Conservation (phyloP, 306 rosid species). For the Nissolia schottii region DNA sequence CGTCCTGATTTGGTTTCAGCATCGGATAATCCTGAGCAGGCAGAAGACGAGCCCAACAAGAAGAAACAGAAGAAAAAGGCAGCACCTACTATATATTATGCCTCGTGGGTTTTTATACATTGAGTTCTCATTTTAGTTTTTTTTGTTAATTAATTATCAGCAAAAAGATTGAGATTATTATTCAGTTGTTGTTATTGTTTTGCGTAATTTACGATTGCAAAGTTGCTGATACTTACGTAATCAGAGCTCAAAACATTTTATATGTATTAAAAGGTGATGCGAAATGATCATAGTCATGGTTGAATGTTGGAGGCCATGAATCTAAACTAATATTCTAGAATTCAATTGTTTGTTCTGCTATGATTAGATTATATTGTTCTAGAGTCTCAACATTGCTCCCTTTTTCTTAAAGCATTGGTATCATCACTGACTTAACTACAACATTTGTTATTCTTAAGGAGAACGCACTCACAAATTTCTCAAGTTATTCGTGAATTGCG, state of each 20-base stretch:
- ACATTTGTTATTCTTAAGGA: conserved; percentile 44
- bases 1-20: conserved; percentile 18
- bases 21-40: conserved; percentile 36
- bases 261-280: neutral
- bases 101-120: conserved; percentile 58
- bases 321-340: neutral
- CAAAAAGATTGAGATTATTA: neutral
- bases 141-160: neutral
- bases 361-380: neutral
- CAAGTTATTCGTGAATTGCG: conserved; percentile 80
- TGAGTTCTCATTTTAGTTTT: neutral
- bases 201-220: neutral
- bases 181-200: neutral
- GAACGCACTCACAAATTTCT: conserved; percentile 94
- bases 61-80: conserved; percentile 60
- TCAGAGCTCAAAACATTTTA: neutral
- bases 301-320: neutral
- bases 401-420: neutral
- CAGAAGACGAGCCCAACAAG: conserved; percentile 34
- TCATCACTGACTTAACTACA: conserved; percentile 6
- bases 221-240: neutral
- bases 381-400: neutral
- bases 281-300: neutral
- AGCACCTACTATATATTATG: conserved; percentile 69
- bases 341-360: neutral